Base-by-base conservation (phyloP, 208 protist genomes). In the Leishmania gerbilli region DNA sequence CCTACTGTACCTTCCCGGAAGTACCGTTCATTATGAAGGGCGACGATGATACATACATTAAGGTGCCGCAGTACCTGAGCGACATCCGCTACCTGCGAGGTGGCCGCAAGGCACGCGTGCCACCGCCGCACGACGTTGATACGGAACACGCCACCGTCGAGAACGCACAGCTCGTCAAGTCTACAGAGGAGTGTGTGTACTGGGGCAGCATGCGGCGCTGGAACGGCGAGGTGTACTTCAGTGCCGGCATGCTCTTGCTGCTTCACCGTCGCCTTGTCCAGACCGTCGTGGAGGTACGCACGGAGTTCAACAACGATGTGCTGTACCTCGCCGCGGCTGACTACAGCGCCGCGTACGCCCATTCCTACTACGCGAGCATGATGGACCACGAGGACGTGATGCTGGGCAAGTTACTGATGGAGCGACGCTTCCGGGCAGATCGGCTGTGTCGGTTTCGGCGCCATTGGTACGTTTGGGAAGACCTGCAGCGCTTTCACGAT, bases 1-100 rank as follows among this genome's bases (percentile, higher is more conserved):
- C 77, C 31, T 71, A 88, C 53, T 34, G 69, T n/a, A 15, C 74
- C 3, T 89, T 87, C 64, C 75, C 79, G 27, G 65, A 79, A 17
- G 78, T 81, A 42, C 42, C 45, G 55, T 89, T 80, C 62, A 60
- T 89, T 21, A 79, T 62, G 62, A 91, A 86, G 79, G 77, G 83
- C 13, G 85, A 89, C 69, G 88, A 91, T 69, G 88, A 89, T 69
- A 86, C 79, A 60, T 88, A 85, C 53, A 9, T 87, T 5, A 80
- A 78, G 53, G 85, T 88, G 69, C 85, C 82, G 80, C 85, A 91
- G 74, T 84, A 72, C 37, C 81, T 89, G 72, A 55, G 74, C 45
- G 83, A 87, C 40, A 45, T 89, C n/a, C 82, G 74, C 27, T 71
- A 82, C 79, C 40, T 77, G 40, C n/a, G 13, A 42, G 1, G 60